Conservation (phyloP, 768 basidiomycete genomes). For the Tulasnella sp. region DNA sequence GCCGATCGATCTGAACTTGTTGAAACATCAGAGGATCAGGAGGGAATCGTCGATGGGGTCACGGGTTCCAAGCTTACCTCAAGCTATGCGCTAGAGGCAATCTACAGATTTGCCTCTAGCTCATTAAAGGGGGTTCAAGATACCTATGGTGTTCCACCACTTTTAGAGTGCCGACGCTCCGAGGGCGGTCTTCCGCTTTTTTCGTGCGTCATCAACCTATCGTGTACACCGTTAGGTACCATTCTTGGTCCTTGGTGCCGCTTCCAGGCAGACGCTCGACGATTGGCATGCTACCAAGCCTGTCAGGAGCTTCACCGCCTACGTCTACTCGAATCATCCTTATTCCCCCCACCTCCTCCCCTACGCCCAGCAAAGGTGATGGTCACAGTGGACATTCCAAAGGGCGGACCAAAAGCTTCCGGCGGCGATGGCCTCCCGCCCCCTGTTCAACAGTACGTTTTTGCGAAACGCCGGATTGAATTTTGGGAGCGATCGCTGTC, state of each 20-base stretch:
- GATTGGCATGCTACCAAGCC: conserved; percentile 54
- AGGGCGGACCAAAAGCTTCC: conserved; percentile 30
- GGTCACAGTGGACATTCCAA: conserved; percentile 27
- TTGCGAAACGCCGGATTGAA: conserved; percentile 54
- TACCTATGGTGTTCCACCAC: not conserved
- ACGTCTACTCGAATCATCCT: conserved; percentile 49
- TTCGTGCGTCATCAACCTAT: not conserved
- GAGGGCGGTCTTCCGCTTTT: not conserved
- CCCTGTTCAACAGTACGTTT: conserved; percentile 34
- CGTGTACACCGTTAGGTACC: conserved; percentile 34
- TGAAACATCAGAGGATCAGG: conserved; percentile 40
- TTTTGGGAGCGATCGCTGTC: conserved; percentile 57
- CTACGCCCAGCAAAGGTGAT: conserved; percentile 14
- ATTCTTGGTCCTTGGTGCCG: conserved; percentile 46
- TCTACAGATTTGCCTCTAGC: conserved; percentile 50
- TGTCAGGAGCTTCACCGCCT: conserved; percentile 49
- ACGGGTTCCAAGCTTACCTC: conserved; percentile 57
- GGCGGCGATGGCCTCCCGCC: not conserved
- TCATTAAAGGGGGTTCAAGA: not conserved
- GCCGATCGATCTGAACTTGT: conserved; percentile 46
- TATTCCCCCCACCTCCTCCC: conserved; percentile 35
- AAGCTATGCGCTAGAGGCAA: conserved; percentile 53
- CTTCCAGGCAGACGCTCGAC: conserved; percentile 52
- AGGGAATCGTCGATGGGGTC: conserved; percentile 56
- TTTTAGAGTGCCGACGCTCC: not conserved